Evolutionary conservation across 306 rosid species (phyloP), one percentile per base, ranked within the genome.

Genomic region (Dicorynia guianensis): DNA sequence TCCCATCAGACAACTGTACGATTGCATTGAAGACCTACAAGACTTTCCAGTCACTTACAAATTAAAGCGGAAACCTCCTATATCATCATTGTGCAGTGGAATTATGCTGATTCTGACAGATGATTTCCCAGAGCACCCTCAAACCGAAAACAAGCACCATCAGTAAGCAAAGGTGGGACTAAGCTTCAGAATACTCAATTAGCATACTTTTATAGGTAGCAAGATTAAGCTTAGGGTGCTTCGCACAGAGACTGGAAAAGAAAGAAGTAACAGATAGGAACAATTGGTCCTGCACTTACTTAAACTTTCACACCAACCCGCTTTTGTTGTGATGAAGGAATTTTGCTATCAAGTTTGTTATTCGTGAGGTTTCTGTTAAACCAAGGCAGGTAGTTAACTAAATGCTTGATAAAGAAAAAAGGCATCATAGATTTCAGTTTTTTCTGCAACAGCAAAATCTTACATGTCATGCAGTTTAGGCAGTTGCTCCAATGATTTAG

Each of bases 401-500:
- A 9, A 35, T 18, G 33, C 33, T 42, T 52, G 7, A 25, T 6
- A 44, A n/a, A 15, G 66, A 20, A 40, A 3, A 33, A 33, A 47
- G 46, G 48, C 33, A 63, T 19, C 46, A 8, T 9, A 57, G 46
- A 57, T 64, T 40, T n/a, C 39, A 44, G 25, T 34, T 63, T 36
- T 47, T 48, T 18, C 10, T 12, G 48, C 38, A 58, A 76, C 46
- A 34, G 42, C 11, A 39, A 52, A 75, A 78, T 67, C 98, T 91
- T 76, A 94, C 98, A 90, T 36, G 67, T 91, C 95, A 14, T 44
- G 80, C 6, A 91, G 84, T 43, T 77, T 82, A 6, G 89, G 84
- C 58, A 92, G 94, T 69, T 63, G 34, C 50, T 73, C 46, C 49
- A 76, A 63, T 30, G 97, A 87, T 35, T 77, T 43, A 69, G 95